Percentiles rank a stretch among this genome's conserved stretches.
Conservation (phyloP, 495 filamentous ascomycete species). For the Cercophora scortea region DNA sequence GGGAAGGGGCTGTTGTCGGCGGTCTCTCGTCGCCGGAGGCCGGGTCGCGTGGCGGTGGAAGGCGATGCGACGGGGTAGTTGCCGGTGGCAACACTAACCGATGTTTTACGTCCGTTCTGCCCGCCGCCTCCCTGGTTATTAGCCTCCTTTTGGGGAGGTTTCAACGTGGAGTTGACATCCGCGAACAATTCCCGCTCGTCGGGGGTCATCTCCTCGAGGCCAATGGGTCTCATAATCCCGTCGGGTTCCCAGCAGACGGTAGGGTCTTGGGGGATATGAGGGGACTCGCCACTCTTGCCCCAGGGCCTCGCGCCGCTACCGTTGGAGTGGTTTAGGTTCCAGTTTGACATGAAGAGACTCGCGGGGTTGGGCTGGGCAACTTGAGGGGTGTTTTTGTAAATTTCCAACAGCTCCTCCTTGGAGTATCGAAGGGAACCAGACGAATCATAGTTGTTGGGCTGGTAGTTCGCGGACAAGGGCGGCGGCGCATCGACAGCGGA, state of each 20-base stretch:
- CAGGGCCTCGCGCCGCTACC: constrained; percentile 57
- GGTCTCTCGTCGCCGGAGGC: constrained; percentile 77
- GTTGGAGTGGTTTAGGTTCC: constrained; percentile 64
- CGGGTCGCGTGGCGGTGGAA: constrained; percentile 56
- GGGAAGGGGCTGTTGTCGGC: constrained; percentile 67
- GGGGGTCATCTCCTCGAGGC: constrained; percentile 66
- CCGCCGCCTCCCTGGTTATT: constrained; percentile 43
- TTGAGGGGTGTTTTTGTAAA: constrained; percentile 58
- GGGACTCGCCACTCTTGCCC: constrained; percentile 69
- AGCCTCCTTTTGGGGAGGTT: constrained; percentile 74
- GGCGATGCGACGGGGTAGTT: constrained; percentile 52
- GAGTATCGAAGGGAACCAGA: constrained; percentile 50
- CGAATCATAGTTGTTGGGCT: constrained; percentile 37
- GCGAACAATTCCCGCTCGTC: constrained; percentile 82
- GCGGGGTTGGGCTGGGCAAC: constrained; percentile 54
- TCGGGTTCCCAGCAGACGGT: constrained; percentile 85
- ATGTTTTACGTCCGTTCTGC: constrained; percentile 61
- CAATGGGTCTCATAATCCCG: constrained; percentile 65
- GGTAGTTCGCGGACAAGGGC: constrained; percentile 10
- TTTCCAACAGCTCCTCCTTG: constrained; percentile 72
- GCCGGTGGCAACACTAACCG: constrained; percentile 51
- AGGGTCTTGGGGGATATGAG: constrained; percentile 40
- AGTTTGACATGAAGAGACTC: constrained; percentile 60
- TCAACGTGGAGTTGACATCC: constrained; percentile 89
- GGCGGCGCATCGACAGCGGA: constrained; percentile 7